Conservation (phyloP, 2,329 filamentous ascomycete species). For the Paraphaeosphaeria minitans region DNA sequence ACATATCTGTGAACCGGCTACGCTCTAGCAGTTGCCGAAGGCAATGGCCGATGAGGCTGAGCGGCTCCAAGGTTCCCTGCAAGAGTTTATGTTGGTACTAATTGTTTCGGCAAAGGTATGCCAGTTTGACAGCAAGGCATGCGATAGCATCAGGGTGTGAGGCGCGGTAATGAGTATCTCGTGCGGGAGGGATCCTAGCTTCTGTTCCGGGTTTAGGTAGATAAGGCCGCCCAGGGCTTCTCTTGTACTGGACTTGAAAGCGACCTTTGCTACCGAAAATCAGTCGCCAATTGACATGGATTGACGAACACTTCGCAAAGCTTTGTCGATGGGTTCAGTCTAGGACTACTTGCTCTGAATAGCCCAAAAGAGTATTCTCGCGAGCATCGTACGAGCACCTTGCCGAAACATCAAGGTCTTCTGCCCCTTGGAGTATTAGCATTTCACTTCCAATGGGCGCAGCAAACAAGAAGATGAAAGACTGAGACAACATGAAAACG, state of each 20-base stretch:
- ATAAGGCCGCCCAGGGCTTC: conserved; percentile 1
- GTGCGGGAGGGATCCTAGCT: not conserved
- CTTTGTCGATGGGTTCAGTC: not conserved
- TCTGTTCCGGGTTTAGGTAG: conserved; percentile 4
- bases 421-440: not conserved
- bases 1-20: not conserved
- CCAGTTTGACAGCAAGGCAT: not conserved
- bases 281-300: not conserved
- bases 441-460: not conserved
- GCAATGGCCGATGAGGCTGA: conserved; percentile 2
- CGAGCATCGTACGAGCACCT: not conserved
- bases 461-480: not conserved
- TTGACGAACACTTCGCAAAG: not conserved
- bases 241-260: not conserved
- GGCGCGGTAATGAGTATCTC: not conserved
- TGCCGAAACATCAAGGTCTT: too few species aligned
- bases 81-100: not conserved
- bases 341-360: not conserved
- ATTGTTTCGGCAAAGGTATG: not conserved
- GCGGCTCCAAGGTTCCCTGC: not conserved
- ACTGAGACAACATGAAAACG: not conserved
- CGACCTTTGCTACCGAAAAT: not conserved
- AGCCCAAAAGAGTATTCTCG: not conserved
- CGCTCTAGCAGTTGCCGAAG: not conserved
- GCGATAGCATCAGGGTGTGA: not conserved